Base-by-base conservation (phyloP, 768 basidiomycete genomes). In the Harrya chromipes region DNA sequence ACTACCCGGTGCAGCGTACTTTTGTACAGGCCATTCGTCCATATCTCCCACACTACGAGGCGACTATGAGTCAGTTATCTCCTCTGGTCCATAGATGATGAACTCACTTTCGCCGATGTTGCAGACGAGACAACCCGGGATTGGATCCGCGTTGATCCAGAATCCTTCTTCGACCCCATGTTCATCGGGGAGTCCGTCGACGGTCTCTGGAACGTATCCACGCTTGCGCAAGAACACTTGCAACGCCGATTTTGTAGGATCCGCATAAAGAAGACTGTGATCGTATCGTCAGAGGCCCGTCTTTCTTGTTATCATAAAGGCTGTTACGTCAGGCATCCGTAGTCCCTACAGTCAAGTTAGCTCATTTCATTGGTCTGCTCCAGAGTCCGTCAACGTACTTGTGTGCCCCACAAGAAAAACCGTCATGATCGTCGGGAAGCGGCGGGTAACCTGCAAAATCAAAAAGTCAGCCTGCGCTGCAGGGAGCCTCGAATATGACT, bases 1-100 rank as follows among this genome's bases (percentile, higher is more conserved):
- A 95, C 73, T 6, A 97, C 94, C 4, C 90, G 79, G 67, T 95
- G 94, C n/a, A 94, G 72, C 0, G 94, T 94, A 34, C 90, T 87
- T 48, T 76, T 80, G 73, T 95, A 97, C 42, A 94, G 65, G 0
- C 93, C 93, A 54, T 85, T 83, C 6, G 87, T 85, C 92, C 92
- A 95, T 40, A 85, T 77, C 74, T 94, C 88, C 88, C 91, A 93
- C 91, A 93, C 87, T 89, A 55, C 29, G 12, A 11, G 36, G 38
- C 11, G 14, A 38, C n/a, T 12, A 7, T 34, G 17, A 6, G 48
- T 56, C 16, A 61, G 40, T 29, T 11, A 21, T 27, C 40, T 17
- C 36, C 29, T 13, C 29, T 35, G 33, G 12, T 16, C 26, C 31
- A 31, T 19, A 23, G 36, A 45, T 34, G 10, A 26, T 34, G 10